These are phyloP conservation scores for Arachnomyces sp. DNA, from an alignment of 2,329 filamentous ascomycete species.

Conservation along the genomic window DNA sequence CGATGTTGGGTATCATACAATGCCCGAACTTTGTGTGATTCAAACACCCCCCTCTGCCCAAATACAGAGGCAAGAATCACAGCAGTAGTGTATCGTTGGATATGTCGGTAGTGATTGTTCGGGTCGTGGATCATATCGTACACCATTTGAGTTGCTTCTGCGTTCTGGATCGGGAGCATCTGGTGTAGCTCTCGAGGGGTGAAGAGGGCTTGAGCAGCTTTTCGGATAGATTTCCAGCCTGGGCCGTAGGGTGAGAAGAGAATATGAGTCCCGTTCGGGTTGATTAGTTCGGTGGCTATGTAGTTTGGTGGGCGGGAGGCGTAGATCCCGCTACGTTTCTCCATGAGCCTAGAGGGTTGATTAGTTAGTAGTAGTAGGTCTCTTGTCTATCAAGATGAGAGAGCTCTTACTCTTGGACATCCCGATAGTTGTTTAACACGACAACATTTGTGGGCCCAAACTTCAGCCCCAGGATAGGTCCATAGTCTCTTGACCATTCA, in stretches of 20 bases:
- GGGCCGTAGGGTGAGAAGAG: slow-evolving; percentile 7
- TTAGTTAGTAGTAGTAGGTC: slow-evolving; percentile 1
- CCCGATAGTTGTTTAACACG: slow-evolving; percentile 10
- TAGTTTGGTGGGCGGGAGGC: slow-evolving; percentile 8
- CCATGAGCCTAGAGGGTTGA: slow-evolving; percentile 5
- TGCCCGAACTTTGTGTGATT: slow-evolving; percentile 7
- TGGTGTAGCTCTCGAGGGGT: slow-evolving; percentile 7
- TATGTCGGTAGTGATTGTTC: slow-evolving; percentile 9
- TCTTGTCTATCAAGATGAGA: not conserved
- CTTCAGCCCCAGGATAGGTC: slow-evolving; percentile 10
- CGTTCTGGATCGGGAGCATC: slow-evolving; percentile 12
- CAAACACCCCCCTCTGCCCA: slow-evolving; percentile 9
- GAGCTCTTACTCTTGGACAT: slow-evolving; percentile 8
- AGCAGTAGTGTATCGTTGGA: slow-evolving; percentile 14
- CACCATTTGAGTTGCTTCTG: slow-evolving; percentile 13
- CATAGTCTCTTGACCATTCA: slow-evolving; percentile 11
- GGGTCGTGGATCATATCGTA: slow-evolving; percentile 12
- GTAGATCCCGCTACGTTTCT: slow-evolving; percentile 9
- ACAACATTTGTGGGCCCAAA: slow-evolving; percentile 12
- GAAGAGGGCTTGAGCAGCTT: slow-evolving; percentile 6
- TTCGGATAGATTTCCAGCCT: slow-evolving; percentile 4
- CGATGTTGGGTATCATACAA: slow-evolving; percentile 11
- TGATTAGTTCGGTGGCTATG: slow-evolving; percentile 3
- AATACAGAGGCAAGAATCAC: slow-evolving; percentile 13
- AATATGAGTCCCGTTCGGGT: not conserved